Percentiles rank a stretch among this genome's conserved stretches.
These are phyloP conservation scores for Ogataea paraovalis DNA, from an alignment of 805 yeast species.

Conservation along the genomic window DNA sequence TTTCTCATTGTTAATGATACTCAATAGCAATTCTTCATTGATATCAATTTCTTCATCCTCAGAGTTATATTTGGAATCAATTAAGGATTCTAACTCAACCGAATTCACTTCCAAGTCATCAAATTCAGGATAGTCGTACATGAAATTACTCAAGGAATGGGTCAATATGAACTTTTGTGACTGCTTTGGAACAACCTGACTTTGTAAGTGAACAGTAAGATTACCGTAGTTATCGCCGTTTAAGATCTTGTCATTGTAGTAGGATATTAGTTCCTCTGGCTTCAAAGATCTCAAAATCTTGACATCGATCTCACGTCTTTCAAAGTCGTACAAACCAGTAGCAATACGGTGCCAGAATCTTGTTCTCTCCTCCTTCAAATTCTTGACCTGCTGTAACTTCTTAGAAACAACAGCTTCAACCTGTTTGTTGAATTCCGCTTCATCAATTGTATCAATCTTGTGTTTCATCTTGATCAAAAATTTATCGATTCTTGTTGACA, in stretches of 20 bases:
- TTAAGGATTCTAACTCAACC: slow-evolving; percentile 16
- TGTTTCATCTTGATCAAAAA: slow-evolving; percentile 51
- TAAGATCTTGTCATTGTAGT: slow-evolving; percentile 44
- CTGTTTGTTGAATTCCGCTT: slow-evolving; percentile 64
- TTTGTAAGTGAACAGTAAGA: slow-evolving; percentile 59
- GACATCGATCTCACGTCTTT: slow-evolving; percentile 53
- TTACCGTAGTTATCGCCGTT: slow-evolving; percentile 30
- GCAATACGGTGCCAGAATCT: slow-evolving; percentile 65
- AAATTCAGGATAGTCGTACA: slow-evolving; percentile 24
- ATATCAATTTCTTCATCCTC: slow-evolving; percentile 8
- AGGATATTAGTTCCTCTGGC: slow-evolving; percentile 52
- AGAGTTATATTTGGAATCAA: slow-evolving; percentile 11
- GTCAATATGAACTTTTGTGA: slow-evolving; percentile 22
- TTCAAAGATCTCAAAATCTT: slow-evolving; percentile 48
- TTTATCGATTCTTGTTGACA: slow-evolving; percentile 71
- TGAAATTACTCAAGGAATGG: slow-evolving; percentile 28
- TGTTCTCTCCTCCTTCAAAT: slow-evolving; percentile 69
- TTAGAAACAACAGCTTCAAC: slow-evolving; percentile 63
- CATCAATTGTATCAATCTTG: slow-evolving; percentile 43
- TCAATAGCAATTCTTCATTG: slow-evolving; percentile 3
- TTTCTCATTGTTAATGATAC: slow-evolving; percentile 12
- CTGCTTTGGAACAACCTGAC: slow-evolving; percentile 36
- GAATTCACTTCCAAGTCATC: slow-evolving; percentile 26
- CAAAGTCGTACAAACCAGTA: slow-evolving; percentile 77
- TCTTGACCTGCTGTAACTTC: slow-evolving; percentile 69